These are phyloP conservation scores for Fusarium sp. DNA, from an alignment of 2,329 filamentous ascomycete genomes.

Conservation along the genomic window DNA sequence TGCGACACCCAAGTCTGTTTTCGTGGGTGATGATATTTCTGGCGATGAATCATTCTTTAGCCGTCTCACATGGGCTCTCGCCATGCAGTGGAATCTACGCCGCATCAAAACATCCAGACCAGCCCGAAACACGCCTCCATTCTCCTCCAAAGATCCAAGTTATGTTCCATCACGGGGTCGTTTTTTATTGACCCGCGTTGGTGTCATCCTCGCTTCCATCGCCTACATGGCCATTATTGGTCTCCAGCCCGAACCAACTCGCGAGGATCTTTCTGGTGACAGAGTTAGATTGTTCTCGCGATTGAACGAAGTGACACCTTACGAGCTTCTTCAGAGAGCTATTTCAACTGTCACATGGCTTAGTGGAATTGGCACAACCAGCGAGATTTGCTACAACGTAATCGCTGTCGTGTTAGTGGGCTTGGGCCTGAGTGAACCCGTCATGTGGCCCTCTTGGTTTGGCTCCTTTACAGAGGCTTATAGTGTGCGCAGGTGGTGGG, in stretches of 20 bases:
- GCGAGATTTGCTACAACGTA: not conserved
- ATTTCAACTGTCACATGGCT: not conserved
- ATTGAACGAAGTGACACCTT: not conserved
- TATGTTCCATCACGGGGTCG: not conserved
- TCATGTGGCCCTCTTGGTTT: not conserved
- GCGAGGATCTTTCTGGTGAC: not conserved
- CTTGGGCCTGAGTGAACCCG: not conserved
- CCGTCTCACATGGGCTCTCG: not conserved
- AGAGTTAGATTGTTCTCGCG: not conserved
- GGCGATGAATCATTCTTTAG: not conserved
- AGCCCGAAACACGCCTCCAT: not conserved
- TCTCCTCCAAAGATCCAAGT: not conserved
- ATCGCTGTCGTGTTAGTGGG: not conserved
- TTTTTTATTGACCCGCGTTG: not conserved
- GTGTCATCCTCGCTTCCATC: not conserved
- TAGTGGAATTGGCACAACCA: not conserved
- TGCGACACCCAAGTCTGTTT: not conserved
- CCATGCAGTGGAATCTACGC: not conserved
- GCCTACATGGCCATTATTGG: not conserved
- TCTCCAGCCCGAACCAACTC: not conserved
- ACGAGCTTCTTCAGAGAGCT: not conserved
- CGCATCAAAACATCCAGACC: not conserved
- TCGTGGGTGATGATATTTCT: not conserved
- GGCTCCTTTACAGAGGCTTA: not conserved
- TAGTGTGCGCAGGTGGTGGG: not conserved